phyloP scores from a whole-genome alignment of 345 rosid species.

The Capsella bursapastoris region DNA sequence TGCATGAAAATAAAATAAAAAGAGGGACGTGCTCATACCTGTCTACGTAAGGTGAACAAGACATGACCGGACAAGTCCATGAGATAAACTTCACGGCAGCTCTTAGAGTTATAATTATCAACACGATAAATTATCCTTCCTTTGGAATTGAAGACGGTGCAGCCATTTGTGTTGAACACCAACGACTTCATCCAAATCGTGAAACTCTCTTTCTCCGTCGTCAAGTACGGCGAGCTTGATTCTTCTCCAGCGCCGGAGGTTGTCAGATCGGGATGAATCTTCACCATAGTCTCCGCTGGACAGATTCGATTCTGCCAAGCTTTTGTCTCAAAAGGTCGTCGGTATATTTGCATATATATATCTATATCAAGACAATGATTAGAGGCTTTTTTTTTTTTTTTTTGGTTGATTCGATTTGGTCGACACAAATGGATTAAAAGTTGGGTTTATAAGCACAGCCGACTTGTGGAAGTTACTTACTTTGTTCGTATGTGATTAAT shows the following conservation, averaged over 20 bases:
- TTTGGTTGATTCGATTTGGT: conserved; percentile 15
- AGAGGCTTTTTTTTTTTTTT: conserved; percentile 9
- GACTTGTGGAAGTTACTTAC: conserved; percentile 37
- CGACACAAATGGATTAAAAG: conserved; percentile 10
- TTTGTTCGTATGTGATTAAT: conserved; percentile 20
- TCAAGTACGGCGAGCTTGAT: conserved; percentile 44
- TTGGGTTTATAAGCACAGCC: conserved; percentile 28
- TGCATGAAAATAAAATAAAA: conserved; percentile 2
- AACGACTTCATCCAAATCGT: conserved; percentile 80
- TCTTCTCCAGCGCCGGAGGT: conserved; percentile 12
- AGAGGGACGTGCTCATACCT: conserved; percentile 46
- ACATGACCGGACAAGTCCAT: conserved; percentile 60
- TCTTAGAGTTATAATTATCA: conserved; percentile 59
- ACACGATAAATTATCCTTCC: conserved; percentile 66
- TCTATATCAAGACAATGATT: background rate
- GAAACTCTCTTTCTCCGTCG: conserved; percentile 55
- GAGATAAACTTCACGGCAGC: conserved; percentile 57
- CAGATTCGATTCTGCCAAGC: conserved; percentile 40
- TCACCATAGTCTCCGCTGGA: conserved; percentile 42
- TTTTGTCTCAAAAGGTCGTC: conserved; percentile 44
- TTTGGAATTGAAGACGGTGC: conserved; percentile 61
- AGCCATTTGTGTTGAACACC: conserved; percentile 57
- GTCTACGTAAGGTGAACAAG: conserved; percentile 56
- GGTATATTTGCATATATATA: conserved; percentile 36
- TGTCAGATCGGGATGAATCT: conserved; percentile 33